Base-by-base conservation (phyloP, 2,329 filamentous ascomycete species). In the Rachicladosporium sp. region DNA sequence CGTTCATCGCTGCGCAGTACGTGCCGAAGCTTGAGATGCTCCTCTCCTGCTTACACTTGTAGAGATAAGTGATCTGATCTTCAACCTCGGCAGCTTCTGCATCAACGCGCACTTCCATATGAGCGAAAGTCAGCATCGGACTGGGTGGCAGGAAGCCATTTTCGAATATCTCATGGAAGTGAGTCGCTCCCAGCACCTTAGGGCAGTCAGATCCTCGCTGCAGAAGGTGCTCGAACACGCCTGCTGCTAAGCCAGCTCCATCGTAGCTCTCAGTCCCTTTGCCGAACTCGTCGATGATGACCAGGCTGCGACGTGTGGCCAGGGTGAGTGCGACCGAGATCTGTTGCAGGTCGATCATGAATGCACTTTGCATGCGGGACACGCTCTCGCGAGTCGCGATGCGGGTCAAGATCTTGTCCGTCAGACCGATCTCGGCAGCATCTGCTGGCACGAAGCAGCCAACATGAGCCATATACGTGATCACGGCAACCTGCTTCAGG, bases 221-320 rank as follows among this genome's bases (percentile, higher is more conserved):
- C 2, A 78, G 56, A 6, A 80, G 55, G 49, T 80, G 60, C 44
- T 75, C 67, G 46, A 80, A 68, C 3, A 79, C 67, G 12, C 74
- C 75, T 43, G 72, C 78, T 10, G 73, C 74, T 5, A 82, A 60
- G 0, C 78, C 78, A 1, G 77, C 76, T 15, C 78, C 78, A 56
- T 81, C 76, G 43, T 67, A 68, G 9, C 72, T 70, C 43, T 78
- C 73, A 1, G 78, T 81, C 2, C 78, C 78, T 57, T 81, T 82
- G 1, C 78, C 78, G 51, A 98, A 96, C 54, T 98, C 91, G 51
- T 98, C 91, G 33, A 96, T 76, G n/a, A 98, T 68, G 1, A 98
- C 59, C 4, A 98, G 66, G 53, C 84, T 95, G 35, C 76, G 73
- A 9, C 73, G 67, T 0, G 87, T 94, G 3, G 81, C 78, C 38